phyloP scores from a whole-genome alignment of 2,329 filamentous ascomycete species.

The Didymella exigua region DNA sequence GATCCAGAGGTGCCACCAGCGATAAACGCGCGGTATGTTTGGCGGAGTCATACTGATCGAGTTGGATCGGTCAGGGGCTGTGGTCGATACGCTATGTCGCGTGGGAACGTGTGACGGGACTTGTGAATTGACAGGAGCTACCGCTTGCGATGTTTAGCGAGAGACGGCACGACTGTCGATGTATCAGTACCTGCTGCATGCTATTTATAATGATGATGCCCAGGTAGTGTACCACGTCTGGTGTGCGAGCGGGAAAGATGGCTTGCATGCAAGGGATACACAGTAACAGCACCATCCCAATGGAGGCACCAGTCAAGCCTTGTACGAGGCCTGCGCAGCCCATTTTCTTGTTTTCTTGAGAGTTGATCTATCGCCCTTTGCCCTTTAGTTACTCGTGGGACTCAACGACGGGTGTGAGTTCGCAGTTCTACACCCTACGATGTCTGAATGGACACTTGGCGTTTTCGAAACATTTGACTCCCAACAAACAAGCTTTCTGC shows the following conservation, averaged over 20 bases:
- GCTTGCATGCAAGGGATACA: neutral
- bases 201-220: neutral
- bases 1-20: conserved; percentile 74
- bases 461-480: neutral
- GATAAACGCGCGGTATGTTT: conserved; percentile 63
- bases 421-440: neutral
- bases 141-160: neutral
- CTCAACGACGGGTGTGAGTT: neutral
- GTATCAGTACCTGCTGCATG: neutral
- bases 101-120: neutral
- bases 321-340: neutral
- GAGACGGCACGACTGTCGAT: neutral
- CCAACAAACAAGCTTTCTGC: neutral
- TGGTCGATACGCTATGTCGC: neutral
- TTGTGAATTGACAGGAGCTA: neutral
- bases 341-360: neutral
- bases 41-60: conserved; percentile 20
- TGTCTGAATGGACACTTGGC: neutral
- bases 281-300: neutral
- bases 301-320: neutral
- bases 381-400: neutral
- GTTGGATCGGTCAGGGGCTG: neutral
- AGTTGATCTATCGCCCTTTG: neutral
- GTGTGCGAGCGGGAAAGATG: neutral
- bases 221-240: neutral